Evolutionary conservation across 352 stramenopile genomes (phyloP), one percentile per base, ranked within the genome.

Genomic region (Phytophthora parvispora): DNA sequence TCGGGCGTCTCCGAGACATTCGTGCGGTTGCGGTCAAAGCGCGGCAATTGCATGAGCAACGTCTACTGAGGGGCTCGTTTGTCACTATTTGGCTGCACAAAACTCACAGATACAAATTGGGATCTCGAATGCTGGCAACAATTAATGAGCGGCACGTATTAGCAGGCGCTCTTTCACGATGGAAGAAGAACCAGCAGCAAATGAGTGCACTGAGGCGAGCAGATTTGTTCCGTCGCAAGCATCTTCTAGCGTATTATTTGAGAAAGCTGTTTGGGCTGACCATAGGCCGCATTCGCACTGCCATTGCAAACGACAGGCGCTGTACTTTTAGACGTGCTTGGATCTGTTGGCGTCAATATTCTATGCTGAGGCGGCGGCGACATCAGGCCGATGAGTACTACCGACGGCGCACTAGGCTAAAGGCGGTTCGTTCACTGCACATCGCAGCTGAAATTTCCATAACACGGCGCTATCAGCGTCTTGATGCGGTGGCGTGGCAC

Each of bases 401-500:
- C 27, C 55, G 20, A 45, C 54, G 31, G 13, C 51, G 54, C 31
- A 29, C 27, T 16, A 71, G 65, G 36, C 55, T 34, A 24, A 65
- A 69, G 16, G 65, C 70, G n/a, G 45, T 74, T 47, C 43, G 24
- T 10, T 60, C 43, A 13, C 31, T 77, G 32, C 43, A 42, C 9
- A 12, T 22, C 32, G 18, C 28, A 18, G 34, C 70, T 7, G 38
- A 9, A 22, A 52, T 38, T n/a, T 52, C 70, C 10, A 59, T 64
- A 13, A 12, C 5, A 4, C 25, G 50, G 20, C 54, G 60, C 8
- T 49, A 51, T 6, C 64, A 71, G 20, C 22, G 50, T 34, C 22
- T 74, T 59, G 65, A 77, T n/a, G 65, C 70, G 15, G 54, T 71
- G 34, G 52, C 54, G 45, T 77, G 70, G 70, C 32, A 65, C 20